Percentiles rank a stretch among this genome's conserved stretches.
Conservation (phyloP, 345 rosid genomes). For the Moringa oleifera region DNA sequence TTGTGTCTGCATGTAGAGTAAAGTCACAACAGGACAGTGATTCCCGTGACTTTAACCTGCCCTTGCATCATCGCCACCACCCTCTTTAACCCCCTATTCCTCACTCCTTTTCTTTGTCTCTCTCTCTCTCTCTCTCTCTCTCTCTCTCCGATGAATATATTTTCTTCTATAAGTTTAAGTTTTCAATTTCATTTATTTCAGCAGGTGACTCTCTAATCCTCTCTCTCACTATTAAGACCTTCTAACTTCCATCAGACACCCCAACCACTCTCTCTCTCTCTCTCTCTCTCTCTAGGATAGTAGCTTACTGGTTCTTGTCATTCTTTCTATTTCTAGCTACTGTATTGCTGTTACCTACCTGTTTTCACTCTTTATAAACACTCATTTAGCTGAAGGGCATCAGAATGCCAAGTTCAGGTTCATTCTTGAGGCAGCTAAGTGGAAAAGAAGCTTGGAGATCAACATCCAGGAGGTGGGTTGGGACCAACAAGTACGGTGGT, state of each 20-base stretch:
- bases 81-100: not conserved
- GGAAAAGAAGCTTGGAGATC: slow-evolving; percentile 57
- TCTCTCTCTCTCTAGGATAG: not conserved
- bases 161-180: too few relatives aligned
- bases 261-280: too few relatives aligned
- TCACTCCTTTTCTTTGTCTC: slow-evolving; percentile 5
- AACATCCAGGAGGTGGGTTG: slow-evolving; percentile 51
- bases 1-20: not conserved
- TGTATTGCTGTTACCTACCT: not conserved
- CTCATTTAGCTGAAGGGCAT: not conserved
- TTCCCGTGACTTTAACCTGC: slow-evolving; percentile 35
- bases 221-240: too few relatives aligned
- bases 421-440: slow-evolving; percentile 57
- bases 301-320: not conserved
- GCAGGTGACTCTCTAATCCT: too few relatives aligned
- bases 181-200: too few relatives aligned
- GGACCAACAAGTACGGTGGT: slow-evolving; percentile 11
- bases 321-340: not conserved
- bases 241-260: too few relatives aligned
- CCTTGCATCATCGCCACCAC: slow-evolving; percentile 22
- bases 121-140: not conserved
- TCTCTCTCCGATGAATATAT: not conserved
- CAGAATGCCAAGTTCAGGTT: slow-evolving; percentile 34
- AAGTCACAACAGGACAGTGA: slow-evolving; percentile 11
- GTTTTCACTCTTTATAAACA: slow-evolving; percentile 1